Evolutionary conservation across 352 stramenopile species (phyloP).

Genomic region (Globisporangium middletonii): DNA sequence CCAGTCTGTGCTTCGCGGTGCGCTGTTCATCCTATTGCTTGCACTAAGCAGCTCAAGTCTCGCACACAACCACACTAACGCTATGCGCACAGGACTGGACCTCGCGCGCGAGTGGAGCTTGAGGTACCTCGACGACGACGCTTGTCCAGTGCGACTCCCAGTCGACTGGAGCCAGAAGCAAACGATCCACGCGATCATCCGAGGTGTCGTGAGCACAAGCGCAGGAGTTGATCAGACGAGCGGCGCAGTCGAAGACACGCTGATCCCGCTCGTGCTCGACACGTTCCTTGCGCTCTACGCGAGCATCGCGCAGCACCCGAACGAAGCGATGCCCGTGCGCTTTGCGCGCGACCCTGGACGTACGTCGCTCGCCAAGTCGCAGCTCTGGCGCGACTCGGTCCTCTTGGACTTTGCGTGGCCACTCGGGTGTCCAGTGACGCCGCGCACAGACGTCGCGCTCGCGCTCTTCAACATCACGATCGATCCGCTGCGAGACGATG

Average conservation of each 20-base stretch:
- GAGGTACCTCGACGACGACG: constrained; percentile 31
- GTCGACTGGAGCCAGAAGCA: constrained; percentile 40
- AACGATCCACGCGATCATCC: constrained; percentile 32
- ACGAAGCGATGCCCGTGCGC: constrained; percentile 38
- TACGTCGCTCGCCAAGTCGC: constrained; percentile 20
- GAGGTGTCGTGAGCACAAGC: constrained; percentile 39
- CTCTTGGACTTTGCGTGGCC: constrained; percentile 39
- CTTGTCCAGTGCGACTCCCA: constrained; percentile 32
- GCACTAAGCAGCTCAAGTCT: not conserved
- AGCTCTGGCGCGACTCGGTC: constrained; percentile 35
- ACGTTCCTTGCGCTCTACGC: constrained; percentile 38
- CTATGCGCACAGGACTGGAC: constrained; percentile 25
- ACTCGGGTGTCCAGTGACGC: constrained; percentile 8
- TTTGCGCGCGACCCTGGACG: constrained; percentile 27
- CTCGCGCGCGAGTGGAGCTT: constrained; percentile 41
- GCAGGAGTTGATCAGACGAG: constrained; percentile 11
- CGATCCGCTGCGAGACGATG: constrained; percentile 21
- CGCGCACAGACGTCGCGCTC: constrained; percentile 21
- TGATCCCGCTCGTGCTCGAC: constrained; percentile 36
- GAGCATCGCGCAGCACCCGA: constrained; percentile 28
- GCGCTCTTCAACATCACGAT: constrained; percentile 60
- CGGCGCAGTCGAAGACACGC: constrained; percentile 7
- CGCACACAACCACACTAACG: not conserved
- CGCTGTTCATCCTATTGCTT: not conserved
- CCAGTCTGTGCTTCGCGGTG: constrained; percentile 25